Base-by-base conservation (phyloP, 345 rosid species). In the Ceriops zippeliana region DNA sequence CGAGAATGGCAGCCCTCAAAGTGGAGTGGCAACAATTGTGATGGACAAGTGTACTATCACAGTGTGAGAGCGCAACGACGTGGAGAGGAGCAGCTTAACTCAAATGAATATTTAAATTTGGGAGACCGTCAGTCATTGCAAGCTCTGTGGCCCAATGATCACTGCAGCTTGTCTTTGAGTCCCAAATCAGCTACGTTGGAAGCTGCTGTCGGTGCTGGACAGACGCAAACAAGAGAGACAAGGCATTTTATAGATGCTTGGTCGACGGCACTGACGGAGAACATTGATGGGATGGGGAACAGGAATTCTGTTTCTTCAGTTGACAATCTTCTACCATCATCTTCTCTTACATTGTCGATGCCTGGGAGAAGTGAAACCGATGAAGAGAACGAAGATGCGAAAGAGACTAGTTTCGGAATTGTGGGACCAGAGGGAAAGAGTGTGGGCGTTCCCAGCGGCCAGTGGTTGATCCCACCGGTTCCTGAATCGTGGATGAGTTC, bases 261-360 rank as follows among this genome's bases (percentile, higher is more conserved):
- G 81, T 84, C 84, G 56, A 66, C 73, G 2, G 62, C 67, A 13
- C 64, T 72, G 26, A 67, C 61, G 60, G 71, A 72, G 32, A 68
- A 53, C 28, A 57, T 59, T 49, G 60, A 67, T 63, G 80, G 73
- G 51, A 75, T 70, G 49, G 69, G 73, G 34, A 78, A 70, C 62
- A 62, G 54, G 20, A 27, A 61, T 68, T 66, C 65, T 65, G 71
- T 67, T 75, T 74, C 81, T 35, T 67, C 71, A 49, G 63, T 73
- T 30, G 83, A 76, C 68, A 79, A 69, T 70, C 74, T 77, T 27
- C 28, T 62, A 37, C 68, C 68, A 49, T 71, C 32, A 8, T 83
- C 89, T 52, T 82, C 88, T 20, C 82, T 93, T 61, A 80, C 86
- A 47, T 80, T 90, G 66, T 85, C 97, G 38, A 82, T 89, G 86